Percentiles rank a stretch among this genome's conserved stretches.
phyloP scores from a whole-genome alignment of 2,329 filamentous ascomycete genomes.

The Zymoseptoria tritici region DNA sequence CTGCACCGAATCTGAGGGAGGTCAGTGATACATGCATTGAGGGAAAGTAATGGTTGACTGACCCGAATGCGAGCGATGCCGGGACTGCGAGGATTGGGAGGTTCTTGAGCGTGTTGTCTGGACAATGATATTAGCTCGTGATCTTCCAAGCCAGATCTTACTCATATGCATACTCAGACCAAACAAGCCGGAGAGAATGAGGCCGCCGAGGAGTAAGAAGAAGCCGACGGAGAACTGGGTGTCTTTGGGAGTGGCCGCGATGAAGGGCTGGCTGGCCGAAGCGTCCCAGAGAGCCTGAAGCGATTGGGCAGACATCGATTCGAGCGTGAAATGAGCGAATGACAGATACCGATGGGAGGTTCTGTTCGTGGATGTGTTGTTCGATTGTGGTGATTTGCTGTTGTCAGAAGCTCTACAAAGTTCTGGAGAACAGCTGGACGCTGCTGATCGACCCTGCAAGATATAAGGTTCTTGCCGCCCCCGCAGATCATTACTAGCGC shows the following conservation, averaged over 20 bases:
- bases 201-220: constrained; percentile 59
- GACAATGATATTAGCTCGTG: constrained; percentile 13
- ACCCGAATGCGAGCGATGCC: constrained; percentile 86
- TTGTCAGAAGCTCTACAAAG: not conserved
- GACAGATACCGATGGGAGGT: not conserved
- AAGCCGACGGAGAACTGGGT: constrained; percentile 79
- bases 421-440: not conserved
- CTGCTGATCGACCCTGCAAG: not conserved
- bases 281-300: constrained; percentile 83
- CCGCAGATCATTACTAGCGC: not conserved
- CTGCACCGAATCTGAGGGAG: constrained; percentile 68
- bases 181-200: constrained; percentile 71
- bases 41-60: constrained; percentile 35
- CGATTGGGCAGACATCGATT: constrained; percentile 66
- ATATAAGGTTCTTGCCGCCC: not conserved
- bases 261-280: constrained; percentile 78
- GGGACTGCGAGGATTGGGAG: constrained; percentile 73
- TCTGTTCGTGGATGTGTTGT: not conserved
- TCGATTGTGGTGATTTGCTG: not conserved
- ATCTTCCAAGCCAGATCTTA: not conserved
- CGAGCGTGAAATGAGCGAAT: not conserved
- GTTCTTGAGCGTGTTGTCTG: constrained; percentile 75
- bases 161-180: constrained; percentile 62
- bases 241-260: constrained; percentile 70
- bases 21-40: constrained; percentile 3